Evolutionary conservation across 2,329 filamentous ascomycete species (phyloP).

Genomic region (Pseudogymnoascus sp.): DNA sequence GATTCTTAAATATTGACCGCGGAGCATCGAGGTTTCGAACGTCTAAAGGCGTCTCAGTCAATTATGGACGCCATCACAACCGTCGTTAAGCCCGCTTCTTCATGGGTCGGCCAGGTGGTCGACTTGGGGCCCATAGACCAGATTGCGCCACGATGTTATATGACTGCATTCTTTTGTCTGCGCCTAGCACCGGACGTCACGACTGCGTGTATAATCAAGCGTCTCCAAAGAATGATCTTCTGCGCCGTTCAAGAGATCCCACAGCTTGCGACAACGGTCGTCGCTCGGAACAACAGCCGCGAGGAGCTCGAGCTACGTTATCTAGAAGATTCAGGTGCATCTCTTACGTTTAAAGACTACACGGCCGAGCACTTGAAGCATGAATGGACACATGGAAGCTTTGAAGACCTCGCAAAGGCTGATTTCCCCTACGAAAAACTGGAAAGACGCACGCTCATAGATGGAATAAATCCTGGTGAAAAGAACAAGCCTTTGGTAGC

Average conservation of each 20-base stretch:
- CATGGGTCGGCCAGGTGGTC: not conserved
- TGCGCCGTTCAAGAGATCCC: not conserved
- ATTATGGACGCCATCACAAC: not conserved
- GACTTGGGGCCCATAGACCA: slow-evolving; percentile 4
- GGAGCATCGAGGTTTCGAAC: not conserved
- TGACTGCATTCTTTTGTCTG: not conserved
- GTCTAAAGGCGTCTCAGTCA: not conserved
- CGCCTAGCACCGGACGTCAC: not conserved
- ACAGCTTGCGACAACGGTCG: not conserved
- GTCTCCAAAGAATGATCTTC: not conserved
- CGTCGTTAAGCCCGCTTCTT: not conserved
- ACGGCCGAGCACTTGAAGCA: not conserved
- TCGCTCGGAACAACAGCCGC: not conserved
- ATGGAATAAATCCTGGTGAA: not conserved
- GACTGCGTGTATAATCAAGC: not conserved
- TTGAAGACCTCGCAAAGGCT: slow-evolving; percentile 4
- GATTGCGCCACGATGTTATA: slow-evolving; percentile 5
- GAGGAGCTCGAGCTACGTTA: slow-evolving; percentile 4
- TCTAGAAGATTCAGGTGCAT: not conserved
- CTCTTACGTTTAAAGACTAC: slow-evolving; percentile 6
- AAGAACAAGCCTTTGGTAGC: not conserved
- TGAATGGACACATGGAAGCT: slow-evolving; percentile 2
- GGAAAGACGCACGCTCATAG: not conserved
- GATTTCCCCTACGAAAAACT: not conserved
- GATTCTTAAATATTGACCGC: not conserved